Evolutionary conservation across 805 yeast genomes (phyloP).

Genomic region (Wickerhamiella australiensis): DNA sequence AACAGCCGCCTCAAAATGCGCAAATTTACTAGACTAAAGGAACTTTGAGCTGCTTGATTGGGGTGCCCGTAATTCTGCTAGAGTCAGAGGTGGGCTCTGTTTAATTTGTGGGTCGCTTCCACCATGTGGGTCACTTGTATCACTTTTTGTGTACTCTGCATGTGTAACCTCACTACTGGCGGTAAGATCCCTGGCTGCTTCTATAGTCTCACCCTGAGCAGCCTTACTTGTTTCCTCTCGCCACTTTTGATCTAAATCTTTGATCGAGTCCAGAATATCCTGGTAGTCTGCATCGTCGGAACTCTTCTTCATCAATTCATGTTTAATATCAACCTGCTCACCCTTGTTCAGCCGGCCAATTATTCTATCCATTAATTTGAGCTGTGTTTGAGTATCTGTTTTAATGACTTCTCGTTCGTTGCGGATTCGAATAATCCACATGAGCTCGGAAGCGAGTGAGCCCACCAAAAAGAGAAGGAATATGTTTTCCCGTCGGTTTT

Average conservation of each 20-base stretch:
- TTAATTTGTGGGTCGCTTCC: too few species aligned
- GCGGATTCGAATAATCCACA: constrained; percentile 35
- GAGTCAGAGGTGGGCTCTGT: not conserved
- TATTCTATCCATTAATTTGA: constrained; percentile 31
- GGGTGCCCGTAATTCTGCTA: not conserved
- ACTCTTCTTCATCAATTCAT: constrained; percentile 29
- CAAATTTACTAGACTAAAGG: not conserved
- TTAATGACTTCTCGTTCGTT: constrained; percentile 33
- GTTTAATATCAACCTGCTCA: constrained; percentile 34
- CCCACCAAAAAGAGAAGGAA: constrained; percentile 33
- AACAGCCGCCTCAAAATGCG: too few species aligned
- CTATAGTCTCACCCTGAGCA: not conserved
- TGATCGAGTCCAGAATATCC: constrained; percentile 23
- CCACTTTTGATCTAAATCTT: constrained; percentile 24
- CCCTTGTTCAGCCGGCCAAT: constrained; percentile 30
- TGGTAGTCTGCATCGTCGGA: constrained; percentile 16
- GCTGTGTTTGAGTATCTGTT: constrained; percentile 31
- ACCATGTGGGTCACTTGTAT: too few species aligned
- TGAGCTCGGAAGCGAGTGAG: constrained; percentile 37
- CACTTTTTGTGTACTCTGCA: too few species aligned
- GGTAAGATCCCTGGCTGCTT: not conserved
- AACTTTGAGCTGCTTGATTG: not conserved
- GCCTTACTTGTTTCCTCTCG: constrained; percentile 8
- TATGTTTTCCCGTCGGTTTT: constrained; percentile 8
- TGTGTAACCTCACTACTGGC: too few species aligned